These are phyloP conservation scores for Saraca asoca DNA, from an alignment of 331 rosid genomes.

Conservation along the genomic window DNA sequence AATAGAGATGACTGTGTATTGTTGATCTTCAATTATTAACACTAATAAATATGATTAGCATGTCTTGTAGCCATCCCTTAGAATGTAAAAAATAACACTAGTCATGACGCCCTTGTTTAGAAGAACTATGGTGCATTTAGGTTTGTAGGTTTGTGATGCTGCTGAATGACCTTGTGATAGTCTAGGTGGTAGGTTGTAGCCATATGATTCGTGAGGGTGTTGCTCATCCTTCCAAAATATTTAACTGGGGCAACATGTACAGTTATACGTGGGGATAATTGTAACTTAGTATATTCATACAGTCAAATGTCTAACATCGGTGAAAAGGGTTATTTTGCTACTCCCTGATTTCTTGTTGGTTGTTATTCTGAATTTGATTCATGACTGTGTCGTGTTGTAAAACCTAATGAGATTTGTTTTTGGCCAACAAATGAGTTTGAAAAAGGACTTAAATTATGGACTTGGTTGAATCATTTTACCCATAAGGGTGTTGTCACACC, in stretches of 20 bases:
- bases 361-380: no score
- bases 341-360: no score
- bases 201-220: constrained; percentile 45
- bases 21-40: constrained; percentile 36
- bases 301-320: no score
- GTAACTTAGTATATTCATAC: not conserved
- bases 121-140: constrained; percentile 35
- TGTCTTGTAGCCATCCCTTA: constrained; percentile 44
- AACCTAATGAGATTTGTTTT: no score
- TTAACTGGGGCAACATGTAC: constrained; percentile 56
- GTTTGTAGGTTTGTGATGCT: constrained; percentile 26
- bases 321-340: no score
- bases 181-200: constrained; percentile 58
- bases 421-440: no score
- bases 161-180: constrained; percentile 43
- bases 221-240: constrained; percentile 40
- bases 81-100: constrained; percentile 51
- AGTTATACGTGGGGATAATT: constrained; percentile 56
- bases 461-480: no score
- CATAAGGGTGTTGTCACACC: no score
- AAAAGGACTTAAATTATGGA: no score
- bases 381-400: no score
- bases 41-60: constrained; percentile 40
- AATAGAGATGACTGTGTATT: constrained; percentile 40
- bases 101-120: constrained; percentile 37